These are phyloP conservation scores for Cryptococcus sp. DNA, from an alignment of 1,284 basidiomycete species.

Conservation along the genomic window DNA sequence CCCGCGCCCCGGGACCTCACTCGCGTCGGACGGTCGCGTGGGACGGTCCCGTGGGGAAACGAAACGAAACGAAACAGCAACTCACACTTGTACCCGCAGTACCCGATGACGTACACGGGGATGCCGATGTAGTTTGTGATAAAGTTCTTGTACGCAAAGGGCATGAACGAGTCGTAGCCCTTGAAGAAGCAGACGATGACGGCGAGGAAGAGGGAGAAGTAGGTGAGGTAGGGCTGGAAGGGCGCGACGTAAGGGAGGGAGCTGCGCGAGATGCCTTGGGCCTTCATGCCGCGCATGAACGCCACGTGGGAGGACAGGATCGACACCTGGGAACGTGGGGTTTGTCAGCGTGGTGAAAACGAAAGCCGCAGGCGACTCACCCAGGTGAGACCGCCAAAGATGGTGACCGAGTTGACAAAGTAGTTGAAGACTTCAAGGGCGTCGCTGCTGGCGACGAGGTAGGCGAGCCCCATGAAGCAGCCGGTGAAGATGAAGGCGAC, in stretches of 20 bases:
- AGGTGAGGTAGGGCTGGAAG: constrained; percentile 41
- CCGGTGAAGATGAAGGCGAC: constrained; percentile 47
- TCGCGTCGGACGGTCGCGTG: no score
- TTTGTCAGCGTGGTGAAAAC: background rate
- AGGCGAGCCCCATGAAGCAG: constrained; percentile 45
- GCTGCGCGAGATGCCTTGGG: constrained; percentile 63
- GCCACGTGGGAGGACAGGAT: constrained; percentile 66
- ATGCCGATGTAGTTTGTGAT: constrained; percentile 55
- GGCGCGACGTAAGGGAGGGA: constrained; percentile 64
- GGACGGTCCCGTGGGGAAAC: no score
- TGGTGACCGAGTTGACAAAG: constrained; percentile 67
- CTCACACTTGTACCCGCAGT: constrained; percentile 58
- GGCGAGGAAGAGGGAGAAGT: constrained; percentile 59
- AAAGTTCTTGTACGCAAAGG: constrained; percentile 59
- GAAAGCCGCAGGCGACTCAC: no score
- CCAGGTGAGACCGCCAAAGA: constrained; percentile 69
- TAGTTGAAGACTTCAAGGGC: constrained; percentile 58
- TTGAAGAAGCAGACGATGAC: constrained; percentile 64
- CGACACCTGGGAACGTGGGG: constrained; percentile 51
- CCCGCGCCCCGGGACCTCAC: background rate
- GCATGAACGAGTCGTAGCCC: constrained; percentile 63
- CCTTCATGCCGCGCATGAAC: constrained; percentile 67
- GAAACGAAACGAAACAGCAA: constrained; percentile 4
- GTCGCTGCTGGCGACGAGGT: constrained; percentile 28
- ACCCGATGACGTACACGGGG: constrained; percentile 58